Evolutionary conservation across 208 protist species (phyloP).

Genomic region (Hexamita inflata): DNA sequence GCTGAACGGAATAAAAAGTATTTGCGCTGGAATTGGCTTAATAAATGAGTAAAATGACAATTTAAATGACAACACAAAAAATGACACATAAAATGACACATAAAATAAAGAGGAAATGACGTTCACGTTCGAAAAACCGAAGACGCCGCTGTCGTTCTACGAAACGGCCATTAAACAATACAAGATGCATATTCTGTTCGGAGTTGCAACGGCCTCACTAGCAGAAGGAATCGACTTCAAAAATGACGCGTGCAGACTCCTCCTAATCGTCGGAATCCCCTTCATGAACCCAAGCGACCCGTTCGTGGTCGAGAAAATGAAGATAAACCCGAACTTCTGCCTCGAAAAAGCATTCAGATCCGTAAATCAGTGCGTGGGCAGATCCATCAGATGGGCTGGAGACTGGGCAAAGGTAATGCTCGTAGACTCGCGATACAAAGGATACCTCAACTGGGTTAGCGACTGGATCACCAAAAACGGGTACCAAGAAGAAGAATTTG

Average conservation of each 20-base stretch:
- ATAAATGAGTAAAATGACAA: too few relatives aligned
- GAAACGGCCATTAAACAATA: too few relatives aligned
- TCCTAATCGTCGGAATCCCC: slow-evolving; percentile 5
- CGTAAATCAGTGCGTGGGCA: slow-evolving; percentile 30
- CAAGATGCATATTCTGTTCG: slow-evolving; percentile 23
- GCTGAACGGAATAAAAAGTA: not conserved
- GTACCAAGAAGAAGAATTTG: too few relatives aligned
- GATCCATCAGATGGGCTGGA: slow-evolving; percentile 21
- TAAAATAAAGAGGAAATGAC: not conserved
- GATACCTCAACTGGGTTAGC: not conserved
- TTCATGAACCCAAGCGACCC: not conserved
- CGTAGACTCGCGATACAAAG: slow-evolving; percentile 24
- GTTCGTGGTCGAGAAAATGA: not conserved
- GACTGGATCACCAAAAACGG: not conserved
- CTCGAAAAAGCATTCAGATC: slow-evolving; percentile 28
- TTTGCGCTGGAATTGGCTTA: not conserved
- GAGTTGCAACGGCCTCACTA: slow-evolving; percentile 28
- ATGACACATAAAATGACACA: too few relatives aligned
- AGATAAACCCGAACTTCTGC: slow-evolving; percentile 14
- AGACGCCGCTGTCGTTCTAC: not conserved
- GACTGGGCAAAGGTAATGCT: slow-evolving; percentile 29
- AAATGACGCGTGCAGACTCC: slow-evolving; percentile 23
- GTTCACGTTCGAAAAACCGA: not conserved
- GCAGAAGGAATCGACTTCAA: slow-evolving; percentile 37
- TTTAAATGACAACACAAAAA: too few relatives aligned